Evolutionary conservation across 768 basidiomycete genomes (phyloP), one percentile per base, ranked within the genome.

Genomic region (Dentipellis fragilis): DNA sequence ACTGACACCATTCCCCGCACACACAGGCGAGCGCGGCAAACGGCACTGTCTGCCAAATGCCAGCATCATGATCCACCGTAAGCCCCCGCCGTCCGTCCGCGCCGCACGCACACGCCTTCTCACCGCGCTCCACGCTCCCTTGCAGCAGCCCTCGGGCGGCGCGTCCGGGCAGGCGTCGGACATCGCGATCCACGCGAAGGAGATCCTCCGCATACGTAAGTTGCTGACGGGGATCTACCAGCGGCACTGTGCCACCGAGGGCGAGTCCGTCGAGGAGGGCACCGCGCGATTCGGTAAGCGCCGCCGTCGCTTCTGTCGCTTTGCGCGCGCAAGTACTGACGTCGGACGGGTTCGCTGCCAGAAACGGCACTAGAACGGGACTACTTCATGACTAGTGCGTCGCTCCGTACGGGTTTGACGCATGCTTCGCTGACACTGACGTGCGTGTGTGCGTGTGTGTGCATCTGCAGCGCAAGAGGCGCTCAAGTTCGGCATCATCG

Each of bases 21-120:
- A 6, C 39, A 14, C 39, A 78, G 80, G 93, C 37, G 92, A 88
- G 72, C 84, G 78, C 61, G 94, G 94, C 37, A 92, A 94, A 68
- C 79, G 95, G 34, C 93, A 93, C 67, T 88, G 88, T 63, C 78
- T 98, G 56, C 92, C 93, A 11, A 89, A 97, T 67, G 87, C 93
- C 17, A 91, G 88, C 66, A 92, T 98, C 65, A 98, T 98, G 95
- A 97, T 98, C 54, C 95, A 98, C 69, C 95, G 94, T 95, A 67
- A 65, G 83, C 52, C 36, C 35, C 23, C 37, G 29, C 56, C 14
- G 17, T 56, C 29, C 17, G 16, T 52, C 8, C 23, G 51, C 10
- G 19, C 34, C 21, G 8, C 12, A 17, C 19, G 17, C 16, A 6
- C 29, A 12, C 12, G 16, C 22, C 34, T 22, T 48, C 16, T 35